phyloP scores from a whole-genome alignment of 192 early-diverging fungal species.

The Coemansia sp. region DNA sequence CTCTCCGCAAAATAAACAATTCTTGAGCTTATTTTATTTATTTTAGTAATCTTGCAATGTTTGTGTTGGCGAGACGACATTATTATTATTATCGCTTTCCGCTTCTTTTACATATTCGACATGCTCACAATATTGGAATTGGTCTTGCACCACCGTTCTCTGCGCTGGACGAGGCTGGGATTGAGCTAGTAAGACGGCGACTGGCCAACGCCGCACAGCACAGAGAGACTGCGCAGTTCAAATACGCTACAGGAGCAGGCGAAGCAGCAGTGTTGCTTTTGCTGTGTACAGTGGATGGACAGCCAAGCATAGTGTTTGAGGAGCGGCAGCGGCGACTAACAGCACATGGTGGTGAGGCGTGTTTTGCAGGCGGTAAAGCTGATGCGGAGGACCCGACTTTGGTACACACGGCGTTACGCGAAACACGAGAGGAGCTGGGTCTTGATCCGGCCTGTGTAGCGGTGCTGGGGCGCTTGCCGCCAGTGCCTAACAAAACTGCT shows the following conservation, averaged over 20 bases:
- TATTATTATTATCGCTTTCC: not conserved
- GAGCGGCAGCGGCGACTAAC: conserved; percentile 66
- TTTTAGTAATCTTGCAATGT: too few species aligned
- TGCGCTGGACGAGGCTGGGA: conserved; percentile 14
- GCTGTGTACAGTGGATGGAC: conserved; percentile 63
- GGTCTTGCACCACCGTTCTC: conserved; percentile 15
- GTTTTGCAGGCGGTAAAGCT: conserved; percentile 76
- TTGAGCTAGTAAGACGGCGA: conserved; percentile 23
- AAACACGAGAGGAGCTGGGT: conserved; percentile 79
- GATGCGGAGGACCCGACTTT: conserved; percentile 62
- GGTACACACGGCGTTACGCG: conserved; percentile 72
- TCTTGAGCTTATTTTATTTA: too few species aligned
- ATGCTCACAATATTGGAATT: not conserved
- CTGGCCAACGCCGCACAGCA: conserved; percentile 14
- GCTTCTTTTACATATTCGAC: not conserved
- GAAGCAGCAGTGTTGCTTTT: conserved; percentile 57
- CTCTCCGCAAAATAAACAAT: too few species aligned
- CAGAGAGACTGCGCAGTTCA: conserved; percentile 16
- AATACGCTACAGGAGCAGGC: not conserved
- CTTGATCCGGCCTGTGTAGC: conserved; percentile 51
- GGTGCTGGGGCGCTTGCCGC: conserved; percentile 63
- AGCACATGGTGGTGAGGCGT: conserved; percentile 78
- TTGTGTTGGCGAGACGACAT: not conserved
- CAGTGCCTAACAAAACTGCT: conserved; percentile 63
- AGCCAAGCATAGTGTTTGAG: conserved; percentile 77